These are phyloP conservation scores for Corchorus olitorius DNA, from an alignment of 345 rosid species.

Conservation along the genomic window DNA sequence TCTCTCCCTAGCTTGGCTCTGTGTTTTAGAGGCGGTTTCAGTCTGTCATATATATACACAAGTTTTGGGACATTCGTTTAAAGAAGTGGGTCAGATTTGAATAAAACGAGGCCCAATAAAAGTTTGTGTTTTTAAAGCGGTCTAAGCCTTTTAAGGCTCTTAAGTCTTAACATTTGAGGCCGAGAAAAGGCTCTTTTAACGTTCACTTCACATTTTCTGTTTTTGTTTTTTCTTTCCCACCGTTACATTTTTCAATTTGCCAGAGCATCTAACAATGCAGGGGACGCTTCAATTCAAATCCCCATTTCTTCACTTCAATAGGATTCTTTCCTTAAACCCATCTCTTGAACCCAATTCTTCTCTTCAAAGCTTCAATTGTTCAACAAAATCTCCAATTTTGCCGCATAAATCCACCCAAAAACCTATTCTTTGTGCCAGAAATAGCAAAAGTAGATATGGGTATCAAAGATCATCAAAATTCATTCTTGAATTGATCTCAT, in stretches of 20 bases:
- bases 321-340: conserved; percentile 17
- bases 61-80: too few species aligned
- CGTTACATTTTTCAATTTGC: not conserved
- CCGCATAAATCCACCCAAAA: conserved; percentile 26
- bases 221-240: not conserved
- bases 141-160: too few species aligned
- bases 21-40: not conserved
- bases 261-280: conserved; percentile 19
- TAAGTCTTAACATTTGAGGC: too few species aligned
- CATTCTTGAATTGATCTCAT: conserved; percentile 36
- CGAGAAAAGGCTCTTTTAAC: not conserved
- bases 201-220: not conserved
- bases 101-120: too few species aligned
- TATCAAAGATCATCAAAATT: conserved; percentile 24
- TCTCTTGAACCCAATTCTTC: not conserved
- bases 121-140: too few species aligned
- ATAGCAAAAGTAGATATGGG: conserved; percentile 38
- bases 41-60: not conserved
- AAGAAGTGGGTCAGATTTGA: too few species aligned
- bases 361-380: not conserved
- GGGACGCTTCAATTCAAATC: conserved; percentile 18
- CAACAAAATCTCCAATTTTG: conserved; percentile 21
- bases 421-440: conserved; percentile 38
- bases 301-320: conserved; percentile 18
- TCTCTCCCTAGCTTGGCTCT: not conserved